Evolutionary conservation across 352 stramenopile species (phyloP), one percentile per base, ranked within the genome.

Genomic region (Globisporangium alternatum): DNA sequence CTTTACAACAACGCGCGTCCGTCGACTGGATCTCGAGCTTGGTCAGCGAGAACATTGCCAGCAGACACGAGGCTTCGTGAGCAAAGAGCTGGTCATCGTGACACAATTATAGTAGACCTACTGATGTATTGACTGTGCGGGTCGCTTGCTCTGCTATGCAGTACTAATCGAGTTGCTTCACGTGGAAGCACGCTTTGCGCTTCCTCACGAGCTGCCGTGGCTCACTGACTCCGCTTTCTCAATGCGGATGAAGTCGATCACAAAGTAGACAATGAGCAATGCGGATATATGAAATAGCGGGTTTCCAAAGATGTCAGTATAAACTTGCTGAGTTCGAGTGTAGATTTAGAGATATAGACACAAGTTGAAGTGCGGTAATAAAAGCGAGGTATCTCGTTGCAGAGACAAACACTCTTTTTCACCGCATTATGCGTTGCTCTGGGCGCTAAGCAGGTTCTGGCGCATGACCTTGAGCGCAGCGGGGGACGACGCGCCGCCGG

Each of bases 381-480:
- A 53, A 15, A 25, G 47, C 47, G 47, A 53, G 35, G 4, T 12
- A 13, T 41, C 6, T 13, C 35, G 8, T 41, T 13, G 47, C n/a
- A 52, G 19, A 19, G 13, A 30, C 45, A 13, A 52, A 52, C n/a
- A 52, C 45, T 4, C n/a, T 30, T 25, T 2, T 9, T 1, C 47
- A 33, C 4, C 41, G 25, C n/a, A 44, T 19, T n/a, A 44, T 13
- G 39, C 31, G 28, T 41, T 39, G 17, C 49, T 41, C 49, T 56
- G 25, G 49, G 49, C 9, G 44, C 70, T 77, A 17, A 77, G 61
- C 31, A 77, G 62, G 55, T 64, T 77, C 37, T 77, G 64, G 17
- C 62, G 71, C 61, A 77, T 62, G 45, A 65, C 65, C 51, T 77
- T 77, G 15, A 60, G 61, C 28, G 37, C 43, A n/a, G 35, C 56